Evolutionary conservation across 2,329 filamentous ascomycete genomes (phyloP).

Genomic region (Fusarium austroafricanum): DNA sequence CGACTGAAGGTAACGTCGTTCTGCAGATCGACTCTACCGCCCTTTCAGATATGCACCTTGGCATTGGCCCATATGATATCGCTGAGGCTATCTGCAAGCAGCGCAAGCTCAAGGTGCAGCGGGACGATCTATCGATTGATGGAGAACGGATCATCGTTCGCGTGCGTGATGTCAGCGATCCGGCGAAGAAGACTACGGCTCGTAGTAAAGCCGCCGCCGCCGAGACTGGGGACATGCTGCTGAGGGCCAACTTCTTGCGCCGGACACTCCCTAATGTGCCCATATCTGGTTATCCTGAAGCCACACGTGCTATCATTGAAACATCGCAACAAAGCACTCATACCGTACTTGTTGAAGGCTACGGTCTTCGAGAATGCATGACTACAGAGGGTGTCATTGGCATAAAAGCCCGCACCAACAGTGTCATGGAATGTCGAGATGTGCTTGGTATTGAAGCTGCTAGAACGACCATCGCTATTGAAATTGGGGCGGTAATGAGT

Average conservation of each 20-base stretch:
- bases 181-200: slow-evolving; percentile 58
- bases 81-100: slow-evolving; percentile 79
- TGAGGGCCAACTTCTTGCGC: slow-evolving; percentile 87
- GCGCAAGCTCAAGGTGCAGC: slow-evolving; percentile 83
- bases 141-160: slow-evolving; percentile 77
- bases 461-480: slow-evolving; percentile 85
- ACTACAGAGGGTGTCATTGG: slow-evolving; percentile 92
- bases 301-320: slow-evolving; percentile 88
- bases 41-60: slow-evolving; percentile 83
- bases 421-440: slow-evolving; percentile 87
- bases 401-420: slow-evolving; percentile 80
- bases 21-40: slow-evolving; percentile 84
- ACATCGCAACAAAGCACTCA: slow-evolving; percentile 76
- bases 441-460: slow-evolving; percentile 97
- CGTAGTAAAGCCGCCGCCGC: slow-evolving; percentile 59
- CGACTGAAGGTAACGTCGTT: slow-evolving; percentile 78
- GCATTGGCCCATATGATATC: slow-evolving; percentile 80
- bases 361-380: slow-evolving; percentile 90
- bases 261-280: slow-evolving; percentile 84
- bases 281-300: slow-evolving; percentile 89
- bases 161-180: slow-evolving; percentile 68
- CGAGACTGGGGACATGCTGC: slow-evolving; percentile 65
- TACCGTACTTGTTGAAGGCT: slow-evolving; percentile 90
- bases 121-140: slow-evolving; percentile 70
- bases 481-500: slow-evolving; percentile 90